A percentile compares a stretch with the other conserved stretches of the same genome.
phyloP scores from a whole-genome alignment of 2,329 filamentous ascomycete genomes.

The Sarocladiaceae sp. region DNA sequence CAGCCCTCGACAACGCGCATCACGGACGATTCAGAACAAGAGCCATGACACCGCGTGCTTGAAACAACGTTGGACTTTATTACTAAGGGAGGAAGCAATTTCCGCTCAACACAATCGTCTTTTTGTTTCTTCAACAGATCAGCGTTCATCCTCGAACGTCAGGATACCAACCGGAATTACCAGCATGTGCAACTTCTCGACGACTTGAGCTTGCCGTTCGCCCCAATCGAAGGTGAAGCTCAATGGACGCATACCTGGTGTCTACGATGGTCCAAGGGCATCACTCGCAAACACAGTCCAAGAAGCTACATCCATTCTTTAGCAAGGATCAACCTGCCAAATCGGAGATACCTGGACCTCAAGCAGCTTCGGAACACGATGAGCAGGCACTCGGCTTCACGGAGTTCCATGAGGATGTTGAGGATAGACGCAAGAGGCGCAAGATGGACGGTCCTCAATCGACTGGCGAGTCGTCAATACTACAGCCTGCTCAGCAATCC shows the following conservation, averaged over 20 bases:
- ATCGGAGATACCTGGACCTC: neutral
- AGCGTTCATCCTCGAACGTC: neutral
- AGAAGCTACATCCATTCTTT: slow-evolving; percentile 56
- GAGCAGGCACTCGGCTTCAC: neutral
- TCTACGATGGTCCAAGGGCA: slow-evolving; percentile 37
- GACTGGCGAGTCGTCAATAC: slow-evolving; percentile 14
- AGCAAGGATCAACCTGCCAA: slow-evolving; percentile 19
- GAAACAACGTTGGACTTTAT: too few relatives aligned
- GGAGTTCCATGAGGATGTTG: slow-evolving; percentile 1
- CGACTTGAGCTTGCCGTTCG: neutral
- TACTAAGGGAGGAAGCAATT: too few relatives aligned
- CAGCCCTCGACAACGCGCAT: neutral
- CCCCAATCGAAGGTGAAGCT: slow-evolving; percentile 8
- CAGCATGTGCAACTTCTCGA: neutral
- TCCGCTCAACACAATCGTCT: too few relatives aligned
- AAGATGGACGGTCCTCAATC: slow-evolving; percentile 30
- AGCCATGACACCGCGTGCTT: neutral
- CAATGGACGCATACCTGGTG: slow-evolving; percentile 40
- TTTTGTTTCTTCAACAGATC: too few relatives aligned
- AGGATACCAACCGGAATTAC: neutral
- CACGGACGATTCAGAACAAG: neutral
- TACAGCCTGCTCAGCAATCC: neutral
- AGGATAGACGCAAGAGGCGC: slow-evolving; percentile 35
- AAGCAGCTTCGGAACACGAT: neutral
- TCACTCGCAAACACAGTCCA: slow-evolving; percentile 15